Evolutionary conservation across 176 grass and related monocot species (phyloP).

Genomic region (Typha latifolia): DNA sequence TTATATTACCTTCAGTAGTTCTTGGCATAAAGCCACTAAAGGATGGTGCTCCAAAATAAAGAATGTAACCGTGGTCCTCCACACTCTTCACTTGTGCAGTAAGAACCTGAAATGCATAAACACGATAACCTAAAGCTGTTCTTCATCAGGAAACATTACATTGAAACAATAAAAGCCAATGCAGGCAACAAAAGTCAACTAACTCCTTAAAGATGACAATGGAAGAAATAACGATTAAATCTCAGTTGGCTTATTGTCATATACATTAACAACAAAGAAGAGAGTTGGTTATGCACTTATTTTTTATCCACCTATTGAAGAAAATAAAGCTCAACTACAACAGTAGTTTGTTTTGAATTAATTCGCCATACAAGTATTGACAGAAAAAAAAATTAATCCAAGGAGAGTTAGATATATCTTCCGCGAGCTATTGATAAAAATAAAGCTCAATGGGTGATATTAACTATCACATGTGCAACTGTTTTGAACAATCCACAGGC

Average conservation of each 20-base stretch:
- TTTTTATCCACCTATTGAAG: not conserved
- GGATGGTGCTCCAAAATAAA: slow-evolving; percentile 72
- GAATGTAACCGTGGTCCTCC: slow-evolving; percentile 98
- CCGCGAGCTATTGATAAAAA: too few species aligned
- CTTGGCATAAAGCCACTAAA: slow-evolving; percentile 94
- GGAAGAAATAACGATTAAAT: not conserved
- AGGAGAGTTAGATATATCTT: not conserved
- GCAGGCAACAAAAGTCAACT: not conserved
- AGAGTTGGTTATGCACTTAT: too few species aligned
- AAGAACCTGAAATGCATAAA: slow-evolving; percentile 48
- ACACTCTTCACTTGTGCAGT: slow-evolving; percentile 83
- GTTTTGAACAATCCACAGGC: too few species aligned
- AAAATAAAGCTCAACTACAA: not conserved
- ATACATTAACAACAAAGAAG: too few species aligned
- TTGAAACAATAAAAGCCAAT: not conserved
- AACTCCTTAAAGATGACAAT: not conserved
- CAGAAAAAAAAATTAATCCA: not conserved
- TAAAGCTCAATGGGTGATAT: too few species aligned
- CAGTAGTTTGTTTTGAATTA: not conserved
- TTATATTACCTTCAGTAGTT: slow-evolving; percentile 39
- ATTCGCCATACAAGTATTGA: not conserved
- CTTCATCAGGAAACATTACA: not conserved
- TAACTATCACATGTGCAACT: too few species aligned
- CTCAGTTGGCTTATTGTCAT: too few species aligned
- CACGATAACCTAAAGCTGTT: not conserved